A percentile compares a stretch with the other conserved stretches of the same genome.
phyloP scores from a whole-genome alignment of 73 alveolate species.

The Diophrys sp. region DNA sequence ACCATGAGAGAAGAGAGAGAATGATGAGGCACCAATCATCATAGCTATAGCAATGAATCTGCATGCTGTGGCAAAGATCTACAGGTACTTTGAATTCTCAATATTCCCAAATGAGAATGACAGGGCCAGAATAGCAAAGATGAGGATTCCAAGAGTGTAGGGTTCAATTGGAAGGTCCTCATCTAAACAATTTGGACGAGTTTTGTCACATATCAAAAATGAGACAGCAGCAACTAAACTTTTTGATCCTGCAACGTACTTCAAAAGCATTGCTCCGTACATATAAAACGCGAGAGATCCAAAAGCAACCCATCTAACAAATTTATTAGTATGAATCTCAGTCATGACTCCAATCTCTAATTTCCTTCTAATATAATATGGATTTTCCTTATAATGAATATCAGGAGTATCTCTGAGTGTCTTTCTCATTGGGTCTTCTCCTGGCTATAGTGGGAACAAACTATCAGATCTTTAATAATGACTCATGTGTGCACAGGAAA shows the following conservation, averaged over 20 bases:
- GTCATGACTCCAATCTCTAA: conserved; percentile 35
- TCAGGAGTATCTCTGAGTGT: background rate
- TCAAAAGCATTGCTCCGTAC: conserved; percentile 60
- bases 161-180: conserved; percentile 39
- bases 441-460: conserved; percentile 27
- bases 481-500: conserved; percentile 17
- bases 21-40: conserved; percentile 39
- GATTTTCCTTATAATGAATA: conserved; percentile 19
- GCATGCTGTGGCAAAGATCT: conserved; percentile 30
- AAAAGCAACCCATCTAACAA: conserved; percentile 14
- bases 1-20: conserved; percentile 12
- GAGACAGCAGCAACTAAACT: conserved; percentile 48
- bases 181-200: conserved; percentile 13
- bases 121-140: conserved; percentile 32
- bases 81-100: conserved; percentile 41
- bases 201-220: conserved; percentile 19
- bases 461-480: conserved; percentile 24
- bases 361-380: conserved; percentile 46
- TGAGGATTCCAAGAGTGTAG: conserved; percentile 37
- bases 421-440: conserved; percentile 12
- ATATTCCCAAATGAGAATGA: conserved; percentile 55
- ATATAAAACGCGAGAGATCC: conserved; percentile 35
- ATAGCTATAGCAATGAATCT: conserved; percentile 31
- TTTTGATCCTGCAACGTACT: conserved; percentile 50
- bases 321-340: conserved; percentile 9